Base-by-base conservation (phyloP, 805 yeast species). In the Metschnikowia arizonensis region DNA sequence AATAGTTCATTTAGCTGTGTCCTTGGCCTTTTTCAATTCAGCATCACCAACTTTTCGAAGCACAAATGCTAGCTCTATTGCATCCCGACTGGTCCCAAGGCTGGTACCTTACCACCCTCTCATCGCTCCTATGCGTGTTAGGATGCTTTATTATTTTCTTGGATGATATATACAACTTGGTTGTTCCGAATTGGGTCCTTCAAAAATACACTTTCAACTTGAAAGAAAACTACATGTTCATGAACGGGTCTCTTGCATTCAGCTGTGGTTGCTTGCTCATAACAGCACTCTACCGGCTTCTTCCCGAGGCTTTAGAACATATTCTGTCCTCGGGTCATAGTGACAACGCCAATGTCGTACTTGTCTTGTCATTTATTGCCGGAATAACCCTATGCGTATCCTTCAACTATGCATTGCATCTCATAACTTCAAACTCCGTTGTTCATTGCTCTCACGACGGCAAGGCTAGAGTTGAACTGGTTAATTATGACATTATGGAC, bases 211-310 rank as follows among this genome's bases (percentile, higher is more conserved):
- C 75, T 1, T 82, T 85, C 59, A 66, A 74, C 31, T 72, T 85
- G 34, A 73, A 76, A 43, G 75, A 77, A 45, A 82, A 84, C 59
- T 78, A 83, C 30, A 63, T 66, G 11, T 82, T 90, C 59, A 73
- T 91, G 49, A 81, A 86, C 32, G 81, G 81, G 28, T 84, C 95
- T 2, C 73, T 91, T 24, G 78, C 93, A 0, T 64, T 90, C 40
- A 81, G 90, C 52, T 73, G 91, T 0, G 98, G 99, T 0, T 87
- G 95, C 21, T 73, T 91, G 62, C 47, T 83, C 1, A 79, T 89
- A 57, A 88, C 97, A 0, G 78, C 96, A 0, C 65, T 91, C 40
- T 85, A 79, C 66, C 77, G 82, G 49, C 69, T 91, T 41, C 65
- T 90, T n/a, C 97, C 97, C 0, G 82, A 79, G 49, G 77, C 87